Evolutionary conservation across 1,284 basidiomycete species (phyloP).

Genomic region (Ganoderma sp.): DNA sequence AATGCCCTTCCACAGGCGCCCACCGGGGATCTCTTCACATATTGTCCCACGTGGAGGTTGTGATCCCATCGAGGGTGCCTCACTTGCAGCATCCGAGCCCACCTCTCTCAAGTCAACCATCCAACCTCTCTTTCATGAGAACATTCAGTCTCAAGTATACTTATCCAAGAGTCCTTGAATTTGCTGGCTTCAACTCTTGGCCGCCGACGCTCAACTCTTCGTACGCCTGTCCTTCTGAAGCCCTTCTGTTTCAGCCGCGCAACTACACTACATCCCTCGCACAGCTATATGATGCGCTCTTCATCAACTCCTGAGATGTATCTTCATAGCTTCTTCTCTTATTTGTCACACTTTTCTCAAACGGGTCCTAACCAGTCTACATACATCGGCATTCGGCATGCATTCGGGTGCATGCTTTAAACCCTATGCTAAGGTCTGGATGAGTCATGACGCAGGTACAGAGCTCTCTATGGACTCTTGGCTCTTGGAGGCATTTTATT

Average conservation of each 20-base stretch:
- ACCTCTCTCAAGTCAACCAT: background rate
- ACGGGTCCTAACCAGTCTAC: background rate
- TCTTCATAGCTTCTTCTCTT: background rate
- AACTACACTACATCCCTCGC: background rate
- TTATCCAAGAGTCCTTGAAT: background rate
- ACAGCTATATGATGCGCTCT: slow-evolving; percentile 11
- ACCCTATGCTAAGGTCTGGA: background rate
- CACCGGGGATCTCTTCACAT: background rate
- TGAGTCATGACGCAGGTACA: background rate
- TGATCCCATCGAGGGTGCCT: background rate
- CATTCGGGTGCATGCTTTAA: background rate
- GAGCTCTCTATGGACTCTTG: too few species aligned
- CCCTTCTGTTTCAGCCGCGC: slow-evolving; percentile 6
- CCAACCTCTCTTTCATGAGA: background rate
- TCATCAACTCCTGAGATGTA: background rate
- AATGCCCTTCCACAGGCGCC: background rate
- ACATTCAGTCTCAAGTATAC: background rate
- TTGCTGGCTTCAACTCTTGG: background rate
- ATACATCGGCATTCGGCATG: too few species aligned
- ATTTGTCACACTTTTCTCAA: background rate
- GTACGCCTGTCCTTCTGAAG: background rate
- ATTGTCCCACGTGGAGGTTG: background rate
- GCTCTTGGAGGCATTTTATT: background rate
- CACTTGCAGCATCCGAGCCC: too few species aligned
- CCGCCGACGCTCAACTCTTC: background rate